Base-by-base conservation (phyloP, 2,329 filamentous ascomycete species). In the Sclerotinia minor region DNA sequence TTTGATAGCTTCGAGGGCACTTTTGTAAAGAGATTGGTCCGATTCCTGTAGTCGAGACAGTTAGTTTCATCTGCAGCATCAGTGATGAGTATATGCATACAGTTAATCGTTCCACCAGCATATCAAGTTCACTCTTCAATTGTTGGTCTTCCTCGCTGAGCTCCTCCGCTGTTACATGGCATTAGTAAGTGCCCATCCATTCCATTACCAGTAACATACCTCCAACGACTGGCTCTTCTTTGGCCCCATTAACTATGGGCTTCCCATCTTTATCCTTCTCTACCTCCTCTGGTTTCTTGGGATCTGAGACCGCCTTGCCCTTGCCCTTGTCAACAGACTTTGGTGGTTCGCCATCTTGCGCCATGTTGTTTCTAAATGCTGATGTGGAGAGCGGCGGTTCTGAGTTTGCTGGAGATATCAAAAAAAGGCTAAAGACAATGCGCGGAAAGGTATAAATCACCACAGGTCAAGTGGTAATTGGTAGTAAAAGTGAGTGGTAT, bases 121-220 rank as follows among this genome's bases (percentile, higher is more conserved):
- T 96, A 73, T 99, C 95, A 71, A 99, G 89, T 81, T 99, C 95
- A 77, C 86, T 94, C 84, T 99, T 99, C 77, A 99, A 88, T 83
- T 98, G 94, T 81, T 98, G 94, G 73, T 99, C 95, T 80, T 99
- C 95, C 77, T 99, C 95, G 77, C 86, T 99, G 74, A 99, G 89
- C 81, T 99, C 95, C 81, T 98, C 94, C 82, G 84, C 78, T 76
- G 79, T 81, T 80, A 70, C 54, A 68, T 68, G 41, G 70, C 15
- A 38, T 64, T 67, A 68, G 77, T 83, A 76, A 83, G 78, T 69
- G 69, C 49, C 53, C 71, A 67, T 60, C 68, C 64, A n/a, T 66
- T 65, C 50, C 55, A 52, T 68, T 65, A 29, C 67, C 64, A 69
- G 50, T 35, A 68, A 71, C 75, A 67, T 76, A 82, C 80, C 79